phyloP scores from a whole-genome alignment of 2,329 filamentous ascomycete species.

The Aspergillus viridinutans region DNA sequence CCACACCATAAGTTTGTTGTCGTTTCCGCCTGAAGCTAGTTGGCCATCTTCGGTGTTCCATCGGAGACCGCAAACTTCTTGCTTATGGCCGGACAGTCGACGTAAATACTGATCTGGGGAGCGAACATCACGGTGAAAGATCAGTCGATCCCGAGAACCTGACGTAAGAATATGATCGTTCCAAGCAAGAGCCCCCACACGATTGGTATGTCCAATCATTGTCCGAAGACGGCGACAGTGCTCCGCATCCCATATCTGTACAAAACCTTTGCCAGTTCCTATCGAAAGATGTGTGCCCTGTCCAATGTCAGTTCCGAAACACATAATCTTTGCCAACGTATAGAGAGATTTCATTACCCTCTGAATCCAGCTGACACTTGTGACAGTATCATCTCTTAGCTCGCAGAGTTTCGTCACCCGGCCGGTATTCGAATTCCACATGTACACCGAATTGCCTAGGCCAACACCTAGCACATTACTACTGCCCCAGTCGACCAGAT shows the following conservation, averaged over 20 bases:
- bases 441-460: conserved; percentile 87
- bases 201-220: conserved; percentile 93
- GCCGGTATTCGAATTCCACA: conserved; percentile 94
- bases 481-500: conserved; percentile 95
- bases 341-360: conserved; percentile 44
- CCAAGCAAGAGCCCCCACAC: conserved; percentile 93
- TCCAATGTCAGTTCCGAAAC: conserved; percentile 8
- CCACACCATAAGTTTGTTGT: conserved; percentile 99
- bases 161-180: conserved; percentile 97
- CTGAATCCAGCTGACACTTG: conserved; percentile 97
- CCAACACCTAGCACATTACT: conserved; percentile 92
- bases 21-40: conserved; percentile 90
- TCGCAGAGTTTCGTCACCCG: conserved; percentile 93
- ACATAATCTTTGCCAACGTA: neutral
- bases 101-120: conserved; percentile 85
- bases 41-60: conserved; percentile 98
- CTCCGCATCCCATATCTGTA: conserved; percentile 97
- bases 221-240: conserved; percentile 78
- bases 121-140: conserved; percentile 93
- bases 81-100: conserved; percentile 89
- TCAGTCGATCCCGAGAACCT: conserved; percentile 85
- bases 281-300: conserved; percentile 89
- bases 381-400: conserved; percentile 86
- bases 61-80: conserved; percentile 92
- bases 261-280: conserved; percentile 87